phyloP scores from a whole-genome alignment of 352 stramenopile species.

The Blastocystis sp. region DNA sequence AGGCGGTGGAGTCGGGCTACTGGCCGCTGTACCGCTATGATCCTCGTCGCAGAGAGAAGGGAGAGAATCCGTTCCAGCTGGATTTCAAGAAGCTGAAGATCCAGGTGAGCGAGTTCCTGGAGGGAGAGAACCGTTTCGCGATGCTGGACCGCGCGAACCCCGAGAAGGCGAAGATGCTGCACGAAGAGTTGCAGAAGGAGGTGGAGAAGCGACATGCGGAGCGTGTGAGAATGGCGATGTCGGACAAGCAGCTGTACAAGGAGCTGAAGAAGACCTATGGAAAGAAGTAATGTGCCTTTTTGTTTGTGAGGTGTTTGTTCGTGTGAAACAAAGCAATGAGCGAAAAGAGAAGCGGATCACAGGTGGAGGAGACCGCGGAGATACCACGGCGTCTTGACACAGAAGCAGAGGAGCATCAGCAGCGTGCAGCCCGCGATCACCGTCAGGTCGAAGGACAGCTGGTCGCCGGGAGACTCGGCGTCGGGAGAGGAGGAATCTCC shows the following conservation, averaged over 20 bases:
- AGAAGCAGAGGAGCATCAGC: not conserved
- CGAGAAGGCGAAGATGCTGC: not conserved
- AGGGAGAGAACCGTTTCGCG: conserved; percentile 8
- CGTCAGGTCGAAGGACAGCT: not conserved
- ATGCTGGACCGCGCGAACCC: conserved; percentile 7
- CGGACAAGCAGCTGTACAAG: conserved; percentile 41
- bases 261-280: conserved; percentile 30
- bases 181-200: not conserved
- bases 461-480: not conserved
- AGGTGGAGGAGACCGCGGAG: not conserved
- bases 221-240: too few relatives aligned
- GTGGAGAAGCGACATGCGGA: conserved; percentile 28
- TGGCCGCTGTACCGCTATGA: too few relatives aligned
- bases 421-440: not conserved
- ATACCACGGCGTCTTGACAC: not conserved
- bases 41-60: too few relatives aligned
- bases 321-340: too few relatives aligned
- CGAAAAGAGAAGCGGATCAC: too few relatives aligned
- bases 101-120: conserved; percentile 23
- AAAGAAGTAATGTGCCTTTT: too few relatives aligned
- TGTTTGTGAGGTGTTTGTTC: too few relatives aligned
- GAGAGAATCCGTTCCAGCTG: too few relatives aligned
- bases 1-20: too few relatives aligned
- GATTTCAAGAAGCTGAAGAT: too few relatives aligned
- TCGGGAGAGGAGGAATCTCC: not conserved